Percentiles rank a stretch among this genome's conserved stretches.
These are phyloP conservation scores for Venturia carpophila DNA, from an alignment of 2,329 filamentous ascomycete species.

Conservation along the genomic window DNA sequence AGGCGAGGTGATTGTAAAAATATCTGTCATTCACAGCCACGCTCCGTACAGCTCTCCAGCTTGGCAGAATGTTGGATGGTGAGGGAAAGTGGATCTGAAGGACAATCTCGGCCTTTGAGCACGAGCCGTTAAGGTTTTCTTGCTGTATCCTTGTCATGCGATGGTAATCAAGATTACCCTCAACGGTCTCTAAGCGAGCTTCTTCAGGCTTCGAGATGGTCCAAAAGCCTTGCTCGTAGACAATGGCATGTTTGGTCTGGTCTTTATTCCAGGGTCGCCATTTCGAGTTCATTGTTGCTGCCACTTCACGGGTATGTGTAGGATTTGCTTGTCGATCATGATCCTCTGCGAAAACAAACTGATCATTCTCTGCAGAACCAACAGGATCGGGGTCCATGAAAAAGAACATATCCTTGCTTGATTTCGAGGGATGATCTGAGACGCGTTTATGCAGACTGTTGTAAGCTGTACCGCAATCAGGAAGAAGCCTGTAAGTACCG, in stretches of 20 bases:
- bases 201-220: background rate
- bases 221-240: background rate
- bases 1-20: conserved; percentile 7
- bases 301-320: background rate
- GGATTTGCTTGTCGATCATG: conserved; percentile 34
- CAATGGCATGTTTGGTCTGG: background rate
- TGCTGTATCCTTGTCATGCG: background rate
- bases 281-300: background rate
- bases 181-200: background rate
- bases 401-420: conserved; percentile 38
- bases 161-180: background rate
- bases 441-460: conserved; percentile 38
- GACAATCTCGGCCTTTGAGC: background rate
- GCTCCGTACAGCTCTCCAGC: background rate
- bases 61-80: background rate
- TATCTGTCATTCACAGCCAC: background rate
- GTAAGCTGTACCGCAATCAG: conserved; percentile 47
- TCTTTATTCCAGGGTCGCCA: conserved; percentile 27
- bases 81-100: background rate
- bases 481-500: conserved; percentile 46
- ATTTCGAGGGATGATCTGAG: conserved; percentile 33
- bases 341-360: conserved; percentile 50
- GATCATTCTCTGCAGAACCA: conserved; percentile 40
- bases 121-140: background rate
- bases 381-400: conserved; percentile 50